Base-by-base conservation (phyloP, 257 asterid genomes). In the Penstemon davidsonii region DNA sequence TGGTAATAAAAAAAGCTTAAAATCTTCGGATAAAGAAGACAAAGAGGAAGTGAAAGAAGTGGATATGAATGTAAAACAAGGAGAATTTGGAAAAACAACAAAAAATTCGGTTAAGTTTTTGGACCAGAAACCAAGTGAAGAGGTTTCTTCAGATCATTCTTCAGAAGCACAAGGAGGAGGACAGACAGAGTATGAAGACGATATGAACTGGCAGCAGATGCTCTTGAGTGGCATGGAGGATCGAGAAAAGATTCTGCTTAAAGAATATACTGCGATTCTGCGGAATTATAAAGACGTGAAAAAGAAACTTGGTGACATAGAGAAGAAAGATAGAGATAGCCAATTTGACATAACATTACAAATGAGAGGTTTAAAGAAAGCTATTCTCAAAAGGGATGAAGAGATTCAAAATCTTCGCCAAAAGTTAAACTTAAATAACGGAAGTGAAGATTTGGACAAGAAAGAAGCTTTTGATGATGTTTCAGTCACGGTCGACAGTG, bases 141-240 rank as follows among this genome's bases (percentile, higher is more conserved):
- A 41, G n/a, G 64, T 8, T 41, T 49, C 9, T 9, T 39, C 54
- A 18, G 74, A 70, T 36, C 64, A 19, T 53, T 45, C 66, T 15
- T 60, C 53, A 11, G 70, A 49, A 45, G 25, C 70, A 40, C 64
- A 42, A 8, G 62, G 8, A 25, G 40, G 38, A 8, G 62, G 8
- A 25, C 36, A 44, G 2, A 41, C 19, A 4, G 82, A 64, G 63
- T 52, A 64, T n/a, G 66, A 66, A 15, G 78, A 80, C 41, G 86
- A 80, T 55, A 61, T 72, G n/a, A 79, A 74, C 67, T 85, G 91
- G 91, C 84, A 81, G 65, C 73, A 76, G 64, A 73, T 81, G 72
- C 86, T 84, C 40, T 19, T 84, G 60, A 74, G 82, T n/a, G 89
- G 86, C 7, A 68, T 79, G 79, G 89, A 84, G 69, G 89, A 84